A percentile compares a stretch with the other conserved stretches of the same genome.
phyloP scores from a whole-genome alignment of 495 filamentous ascomycete species.

The Annulohypoxylon stygium region DNA sequence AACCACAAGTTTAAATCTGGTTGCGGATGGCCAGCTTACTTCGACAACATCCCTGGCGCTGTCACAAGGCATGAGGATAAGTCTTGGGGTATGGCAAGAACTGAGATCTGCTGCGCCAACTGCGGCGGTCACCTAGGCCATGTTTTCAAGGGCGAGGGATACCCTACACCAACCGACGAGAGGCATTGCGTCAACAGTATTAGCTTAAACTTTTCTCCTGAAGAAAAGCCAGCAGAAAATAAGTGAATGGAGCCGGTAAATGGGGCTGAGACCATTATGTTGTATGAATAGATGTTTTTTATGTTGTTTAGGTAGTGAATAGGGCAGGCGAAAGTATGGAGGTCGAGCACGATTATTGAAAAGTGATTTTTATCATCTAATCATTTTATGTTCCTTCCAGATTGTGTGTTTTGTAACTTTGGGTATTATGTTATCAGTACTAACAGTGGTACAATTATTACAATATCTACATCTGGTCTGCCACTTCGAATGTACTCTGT shows the following conservation, averaged over 20 bases:
- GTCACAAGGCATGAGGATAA: constrained; percentile 83
- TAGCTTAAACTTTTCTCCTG: constrained; percentile 81
- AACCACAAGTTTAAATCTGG: constrained; percentile 94
- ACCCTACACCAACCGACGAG: constrained; percentile 91
- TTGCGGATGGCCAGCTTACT: constrained; percentile 98
- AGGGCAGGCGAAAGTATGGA: background rate
- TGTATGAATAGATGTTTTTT: constrained; percentile 6
- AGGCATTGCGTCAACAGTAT: constrained; percentile 97
- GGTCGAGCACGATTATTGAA: background rate
- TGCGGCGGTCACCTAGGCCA: constrained; percentile 97
- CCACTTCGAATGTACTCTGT: background rate
- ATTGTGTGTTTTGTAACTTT: background rate
- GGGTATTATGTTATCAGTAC: background rate
- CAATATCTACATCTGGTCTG: background rate
- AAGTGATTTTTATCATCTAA: background rate
- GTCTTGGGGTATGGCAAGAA: constrained; percentile 84
- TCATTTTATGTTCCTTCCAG: background rate
- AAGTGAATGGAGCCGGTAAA: constrained; percentile 49
- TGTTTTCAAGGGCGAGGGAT: constrained; percentile 97
- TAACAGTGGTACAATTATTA: background rate
- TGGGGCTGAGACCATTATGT: background rate
- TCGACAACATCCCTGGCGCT: constrained; percentile 90
- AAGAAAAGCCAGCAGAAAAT: constrained; percentile 61
- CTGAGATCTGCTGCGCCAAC: constrained; percentile 92
- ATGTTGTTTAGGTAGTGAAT: background rate